Evolutionary conservation across 2,329 filamentous ascomycete species (phyloP), one percentile per base, ranked within the genome.

Genomic region (Monosporascus sp.): DNA sequence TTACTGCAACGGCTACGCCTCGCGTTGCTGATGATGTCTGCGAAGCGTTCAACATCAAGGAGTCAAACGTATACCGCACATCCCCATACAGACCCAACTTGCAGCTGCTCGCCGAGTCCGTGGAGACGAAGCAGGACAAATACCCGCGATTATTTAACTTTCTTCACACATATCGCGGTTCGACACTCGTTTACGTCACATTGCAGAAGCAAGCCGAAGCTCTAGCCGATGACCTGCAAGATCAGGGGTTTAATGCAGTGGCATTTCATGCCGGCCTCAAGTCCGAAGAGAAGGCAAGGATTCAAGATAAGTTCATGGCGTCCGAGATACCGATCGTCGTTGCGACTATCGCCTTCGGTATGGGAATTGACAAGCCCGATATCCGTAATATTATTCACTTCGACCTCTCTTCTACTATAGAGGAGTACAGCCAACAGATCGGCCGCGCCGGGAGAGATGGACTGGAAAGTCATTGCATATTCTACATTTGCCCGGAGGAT

Each of bases 181-280:
- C 82, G 2, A 80, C 80, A 0, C 78, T 86, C 22, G 72, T 87
- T 14, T 87, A 86, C 51, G 80, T 85, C 1, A 84, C 81, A 0
- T 63, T 78, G 0, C 82, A 85, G 54, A 77, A 74, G 62, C 75
- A 81, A 58, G 73, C 80, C 0, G 78, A 77, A 53, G 45, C 51
- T 0, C 63, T 82, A 7, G 76, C 78, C 2, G 38, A 54, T 1
- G 58, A 67, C 1, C 60, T 83, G 2, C 58, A 55, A 0, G 53
- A 54, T 0, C 54, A 73, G 5, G 70, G 72, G 0, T 75, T 79
- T 53, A 69, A 71, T 2, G 74, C 74, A 0, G 65, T 67, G 3
- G 67, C 72, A 7, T 82, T 80, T 46, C 79, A 82, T 56, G 78
- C 78, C 0, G 78, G 78, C 1, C 73, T 82, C 69, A 69, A 73